Percentiles rank a stretch among this genome's conserved stretches.
phyloP scores from a whole-genome alignment of 164 flowering plant genomes.

The Litsea cubeba region DNA sequence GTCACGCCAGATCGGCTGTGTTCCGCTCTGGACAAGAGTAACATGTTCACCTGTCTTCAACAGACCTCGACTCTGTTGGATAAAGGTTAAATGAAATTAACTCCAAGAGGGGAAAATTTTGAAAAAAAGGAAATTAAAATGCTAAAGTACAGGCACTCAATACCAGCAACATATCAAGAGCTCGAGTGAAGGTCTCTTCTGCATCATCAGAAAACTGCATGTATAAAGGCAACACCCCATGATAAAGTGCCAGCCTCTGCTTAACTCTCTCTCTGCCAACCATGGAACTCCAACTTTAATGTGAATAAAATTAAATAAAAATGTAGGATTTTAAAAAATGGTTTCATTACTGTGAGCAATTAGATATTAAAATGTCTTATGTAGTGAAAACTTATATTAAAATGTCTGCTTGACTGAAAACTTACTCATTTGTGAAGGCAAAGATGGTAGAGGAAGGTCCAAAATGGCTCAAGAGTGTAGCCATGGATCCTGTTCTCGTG shows the following conservation, averaged over 20 bases:
- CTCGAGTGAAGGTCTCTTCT: conserved; percentile 87
- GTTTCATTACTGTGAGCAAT: background rate
- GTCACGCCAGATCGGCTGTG: conserved; percentile 90
- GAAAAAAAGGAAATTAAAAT: background rate
- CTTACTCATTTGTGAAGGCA: conserved; percentile 96
- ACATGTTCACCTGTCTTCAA: conserved; percentile 73
- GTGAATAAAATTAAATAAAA: background rate
- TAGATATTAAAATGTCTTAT: background rate
- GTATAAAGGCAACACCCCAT: conserved; percentile 76
- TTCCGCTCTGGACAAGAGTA: conserved; percentile 93
- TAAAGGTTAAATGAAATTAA: background rate
- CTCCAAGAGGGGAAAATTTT: background rate
- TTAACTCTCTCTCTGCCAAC: conserved; percentile 70
- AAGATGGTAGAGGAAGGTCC: conserved; percentile 76
- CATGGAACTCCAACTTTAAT: background rate
- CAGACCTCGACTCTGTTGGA: conserved; percentile 45
- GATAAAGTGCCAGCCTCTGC: conserved; percentile 85
- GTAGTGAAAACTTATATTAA: conserved; percentile 32
- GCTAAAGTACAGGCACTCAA: conserved; percentile 7
- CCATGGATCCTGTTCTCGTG: conserved; percentile 97
- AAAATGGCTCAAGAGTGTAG: conserved; percentile 76
- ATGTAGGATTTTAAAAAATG: too few relatives aligned
- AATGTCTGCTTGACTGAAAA: conserved; percentile 8
- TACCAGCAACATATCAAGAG: conserved; percentile 70
- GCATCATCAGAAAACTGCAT: conserved; percentile 89